These are phyloP conservation scores for Zancudomyces culisetae DNA, from an alignment of 371 early-diverging fungal species.

Conservation along the genomic window DNA sequence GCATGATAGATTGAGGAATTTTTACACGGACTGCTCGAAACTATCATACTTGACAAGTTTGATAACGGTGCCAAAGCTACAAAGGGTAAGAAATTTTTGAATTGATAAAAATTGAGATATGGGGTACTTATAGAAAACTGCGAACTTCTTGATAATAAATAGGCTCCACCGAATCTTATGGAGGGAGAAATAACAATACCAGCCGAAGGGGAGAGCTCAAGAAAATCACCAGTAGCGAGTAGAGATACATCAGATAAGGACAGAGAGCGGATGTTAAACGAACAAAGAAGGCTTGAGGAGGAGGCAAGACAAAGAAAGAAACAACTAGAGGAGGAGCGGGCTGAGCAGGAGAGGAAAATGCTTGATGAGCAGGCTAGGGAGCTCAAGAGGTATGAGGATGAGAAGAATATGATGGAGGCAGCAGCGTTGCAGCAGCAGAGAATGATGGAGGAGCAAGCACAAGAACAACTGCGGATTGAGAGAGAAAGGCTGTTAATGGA, in stretches of 20 bases:
- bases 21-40: slow-evolving; percentile 79
- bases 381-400: slow-evolving; percentile 1
- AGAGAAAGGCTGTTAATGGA: slow-evolving; percentile 36
- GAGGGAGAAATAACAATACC: slow-evolving; percentile 25
- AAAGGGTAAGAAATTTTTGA: slow-evolving; percentile 17
- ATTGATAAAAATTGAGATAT: not conserved
- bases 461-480: slow-evolving; percentile 6
- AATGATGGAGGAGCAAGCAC: slow-evolving; percentile 30
- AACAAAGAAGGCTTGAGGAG: slow-evolving; percentile 23
- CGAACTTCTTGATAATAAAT: not conserved
- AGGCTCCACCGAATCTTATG: slow-evolving; percentile 48
- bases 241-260: slow-evolving; percentile 24
- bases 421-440: slow-evolving; percentile 35
- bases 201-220: slow-evolving; percentile 15
- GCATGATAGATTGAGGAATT: slow-evolving; percentile 68
- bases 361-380: slow-evolving; percentile 29
- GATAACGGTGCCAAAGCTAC: slow-evolving; percentile 74
- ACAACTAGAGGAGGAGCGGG: slow-evolving; percentile 48
- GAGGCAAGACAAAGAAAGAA: slow-evolving; percentile 52
- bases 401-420: not conserved
- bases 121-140: not conserved
- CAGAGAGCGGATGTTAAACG: slow-evolving; percentile 38
- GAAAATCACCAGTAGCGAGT: slow-evolving; percentile 7
- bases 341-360: slow-evolving; percentile 40
- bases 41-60: slow-evolving; percentile 80